A percentile compares a stretch with the other conserved stretches of the same genome.
phyloP scores from a whole-genome alignment of 2,329 filamentous ascomycete genomes.

The Chaetomium globosum region DNA sequence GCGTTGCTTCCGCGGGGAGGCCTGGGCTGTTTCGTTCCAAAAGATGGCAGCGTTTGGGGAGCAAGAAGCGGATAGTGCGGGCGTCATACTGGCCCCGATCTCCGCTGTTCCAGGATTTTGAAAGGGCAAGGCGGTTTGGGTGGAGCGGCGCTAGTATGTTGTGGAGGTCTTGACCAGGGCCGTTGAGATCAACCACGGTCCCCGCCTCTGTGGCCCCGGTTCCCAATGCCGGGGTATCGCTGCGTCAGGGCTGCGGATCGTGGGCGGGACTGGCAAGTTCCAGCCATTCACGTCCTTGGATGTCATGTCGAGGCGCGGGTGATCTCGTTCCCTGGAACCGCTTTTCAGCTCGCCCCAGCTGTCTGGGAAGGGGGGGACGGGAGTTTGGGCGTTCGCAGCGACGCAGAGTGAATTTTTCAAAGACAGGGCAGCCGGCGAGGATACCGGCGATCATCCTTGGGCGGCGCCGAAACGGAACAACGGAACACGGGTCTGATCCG shows the following conservation, averaged over 20 bases:
- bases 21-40: slow-evolving; percentile 4
- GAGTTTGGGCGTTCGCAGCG: background rate
- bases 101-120: slow-evolving; percentile 6
- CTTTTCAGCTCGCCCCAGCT: slow-evolving; percentile 21
- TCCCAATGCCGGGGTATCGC: slow-evolving; percentile 1
- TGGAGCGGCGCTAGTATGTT: background rate
- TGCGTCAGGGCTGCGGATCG: slow-evolving; percentile 13
- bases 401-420: background rate
- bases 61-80: background rate
- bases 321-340: slow-evolving; percentile 5
- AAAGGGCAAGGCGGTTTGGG: slow-evolving; percentile 1
- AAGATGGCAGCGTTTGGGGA: background rate
- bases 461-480: slow-evolving; percentile 1
- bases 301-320: slow-evolving; percentile 7
- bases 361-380: slow-evolving; percentile 18
- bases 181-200: slow-evolving; percentile 17
- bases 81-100: slow-evolving; percentile 4
- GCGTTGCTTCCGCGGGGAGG: slow-evolving; percentile 12
- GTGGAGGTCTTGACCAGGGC: slow-evolving; percentile 5
- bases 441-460: background rate
- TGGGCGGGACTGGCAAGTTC: slow-evolving; percentile 14
- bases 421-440: background rate
- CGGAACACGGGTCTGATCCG: background rate
- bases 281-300: slow-evolving; percentile 18
- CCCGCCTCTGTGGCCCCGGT: background rate